Evolutionary conservation across 345 rosid genomes (phyloP).

Genomic region (Atalantia buxifolia): DNA sequence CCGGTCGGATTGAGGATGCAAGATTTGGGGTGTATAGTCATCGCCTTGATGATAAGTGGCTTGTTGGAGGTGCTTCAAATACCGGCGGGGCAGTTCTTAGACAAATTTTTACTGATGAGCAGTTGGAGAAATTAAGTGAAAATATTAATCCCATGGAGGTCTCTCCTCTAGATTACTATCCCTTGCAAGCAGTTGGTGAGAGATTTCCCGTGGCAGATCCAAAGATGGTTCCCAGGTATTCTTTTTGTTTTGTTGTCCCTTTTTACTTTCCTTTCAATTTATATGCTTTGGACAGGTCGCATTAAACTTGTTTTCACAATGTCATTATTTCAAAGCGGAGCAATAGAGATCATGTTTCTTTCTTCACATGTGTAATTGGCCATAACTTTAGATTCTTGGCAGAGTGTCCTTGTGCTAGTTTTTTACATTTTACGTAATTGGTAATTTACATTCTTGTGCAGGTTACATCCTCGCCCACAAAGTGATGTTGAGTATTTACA

Average conservation of each 20-base stretch:
- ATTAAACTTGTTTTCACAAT: not conserved
- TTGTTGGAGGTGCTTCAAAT: slow-evolving; percentile 97
- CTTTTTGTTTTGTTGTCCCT: not conserved
- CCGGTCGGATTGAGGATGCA: slow-evolving; percentile 79
- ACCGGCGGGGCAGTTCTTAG: slow-evolving; percentile 95
- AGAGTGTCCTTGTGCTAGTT: not conserved
- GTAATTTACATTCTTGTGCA: slow-evolving; percentile 23
- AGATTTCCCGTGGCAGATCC: slow-evolving; percentile 93
- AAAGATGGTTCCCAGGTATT: slow-evolving; percentile 70
- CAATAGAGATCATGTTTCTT: not conserved
- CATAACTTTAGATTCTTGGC: not conserved
- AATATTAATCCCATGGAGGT: slow-evolving; percentile 59
- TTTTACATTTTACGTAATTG: not conserved
- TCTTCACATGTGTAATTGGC: not conserved
- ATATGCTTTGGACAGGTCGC: not conserved
- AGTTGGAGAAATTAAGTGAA: slow-evolving; percentile 60
- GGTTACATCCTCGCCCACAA: slow-evolving; percentile 80
- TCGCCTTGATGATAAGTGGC: slow-evolving; percentile 94
- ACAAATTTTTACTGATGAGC: slow-evolving; percentile 70
- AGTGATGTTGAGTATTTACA: slow-evolving; percentile 81
- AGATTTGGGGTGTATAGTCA: slow-evolving; percentile 93
- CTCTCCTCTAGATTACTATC: slow-evolving; percentile 83
- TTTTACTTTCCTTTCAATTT: not conserved
- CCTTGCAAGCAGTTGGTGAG: slow-evolving; percentile 67
- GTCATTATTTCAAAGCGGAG: not conserved